Base-by-base conservation (phyloP, 2,329 filamentous ascomycete species). In the Cladosporium sp. region DNA sequence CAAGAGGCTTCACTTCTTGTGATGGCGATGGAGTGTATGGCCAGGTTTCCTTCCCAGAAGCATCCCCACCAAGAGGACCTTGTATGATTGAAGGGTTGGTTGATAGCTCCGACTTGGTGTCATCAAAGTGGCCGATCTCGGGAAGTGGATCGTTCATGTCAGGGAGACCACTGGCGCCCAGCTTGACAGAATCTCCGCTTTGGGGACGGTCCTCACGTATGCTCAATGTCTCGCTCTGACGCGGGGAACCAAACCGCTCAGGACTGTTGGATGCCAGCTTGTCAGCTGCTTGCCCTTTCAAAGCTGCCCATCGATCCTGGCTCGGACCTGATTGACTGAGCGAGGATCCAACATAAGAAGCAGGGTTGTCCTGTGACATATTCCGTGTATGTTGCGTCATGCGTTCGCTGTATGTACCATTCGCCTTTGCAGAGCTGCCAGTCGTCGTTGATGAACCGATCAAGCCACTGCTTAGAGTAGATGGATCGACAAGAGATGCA, bases 41-140 rank as follows among this genome's bases (percentile, higher is more conserved):
- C 69, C 69, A 71, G 5, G 65, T 66, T 19, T 64, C 61, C 45
- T 80, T 84, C 9, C 79, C 81, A 45, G 78, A 82, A 36, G 75
- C 79, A 54, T 81, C 81, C 36, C 80, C 83, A 51, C 84, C 86
- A 50, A 88, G 82, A 1, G 86, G 87, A 17, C 89, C 90, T 63
- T 91, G 83, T 39, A 95, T 85, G 50, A 92, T 80, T 0, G 92
- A 96, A 3, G 91, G 91, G 68, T 95, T 95, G 17, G 91, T 96
- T 45, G 84, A 87, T 15, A 90, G 81, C 60, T 95, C 91, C 20
- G 78, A 81, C 52, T 78, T 76, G 39, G 77, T 74, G 57, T 83
- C 81, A 19, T 80, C 70, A 45, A 77, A 79, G 62, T 90, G 88
- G 3, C 88, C 90, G 66, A 89, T 85, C 68, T 92, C 91, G 0